Percentiles rank a stretch among this genome's conserved stretches.
These are phyloP conservation scores for Ganoderma resinaceum DNA, from an alignment of 1,284 basidiomycete genomes.

Conservation along the genomic window DNA sequence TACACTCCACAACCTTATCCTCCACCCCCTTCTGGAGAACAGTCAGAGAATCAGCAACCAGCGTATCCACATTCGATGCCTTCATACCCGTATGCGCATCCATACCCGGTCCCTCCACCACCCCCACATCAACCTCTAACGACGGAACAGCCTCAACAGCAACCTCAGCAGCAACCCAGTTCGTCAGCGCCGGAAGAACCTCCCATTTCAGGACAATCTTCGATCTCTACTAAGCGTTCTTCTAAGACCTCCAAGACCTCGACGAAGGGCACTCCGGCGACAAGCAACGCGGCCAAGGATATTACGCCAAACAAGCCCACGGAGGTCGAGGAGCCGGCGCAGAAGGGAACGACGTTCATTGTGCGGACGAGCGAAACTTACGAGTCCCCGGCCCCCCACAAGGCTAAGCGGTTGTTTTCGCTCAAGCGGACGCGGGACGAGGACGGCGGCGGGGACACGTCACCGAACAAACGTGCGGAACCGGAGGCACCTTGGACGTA, in stretches of 20 bases:
- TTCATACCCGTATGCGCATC: constrained; percentile 17
- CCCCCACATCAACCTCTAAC: constrained; percentile 8
- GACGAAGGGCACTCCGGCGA: background rate
- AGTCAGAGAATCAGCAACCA: background rate
- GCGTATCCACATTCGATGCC: constrained; percentile 11
- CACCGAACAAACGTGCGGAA: constrained; percentile 15
- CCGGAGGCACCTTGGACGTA: constrained; percentile 19
- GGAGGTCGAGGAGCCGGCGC: background rate
- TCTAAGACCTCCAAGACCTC: background rate
- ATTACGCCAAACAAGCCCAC: background rate
- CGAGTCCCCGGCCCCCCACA: constrained; percentile 8
- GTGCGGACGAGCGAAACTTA: constrained; percentile 32
- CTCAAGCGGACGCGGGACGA: constrained; percentile 27
- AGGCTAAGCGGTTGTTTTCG: constrained; percentile 8
- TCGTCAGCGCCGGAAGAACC: background rate
- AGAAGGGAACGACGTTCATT: constrained; percentile 29
- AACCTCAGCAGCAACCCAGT: background rate
- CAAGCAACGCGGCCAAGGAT: background rate
- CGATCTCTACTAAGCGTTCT: background rate
- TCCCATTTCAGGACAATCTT: background rate
- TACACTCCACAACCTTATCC: constrained; percentile 17
- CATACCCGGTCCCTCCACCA: constrained; percentile 9
- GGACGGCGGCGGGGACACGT: background rate
- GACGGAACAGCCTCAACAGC: constrained; percentile 1
- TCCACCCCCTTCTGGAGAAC: constrained; percentile 15